A percentile compares a stretch with the other conserved stretches of the same genome.
Conservation (phyloP, 805 yeast genomes). For the Blastobotrys americana region DNA sequence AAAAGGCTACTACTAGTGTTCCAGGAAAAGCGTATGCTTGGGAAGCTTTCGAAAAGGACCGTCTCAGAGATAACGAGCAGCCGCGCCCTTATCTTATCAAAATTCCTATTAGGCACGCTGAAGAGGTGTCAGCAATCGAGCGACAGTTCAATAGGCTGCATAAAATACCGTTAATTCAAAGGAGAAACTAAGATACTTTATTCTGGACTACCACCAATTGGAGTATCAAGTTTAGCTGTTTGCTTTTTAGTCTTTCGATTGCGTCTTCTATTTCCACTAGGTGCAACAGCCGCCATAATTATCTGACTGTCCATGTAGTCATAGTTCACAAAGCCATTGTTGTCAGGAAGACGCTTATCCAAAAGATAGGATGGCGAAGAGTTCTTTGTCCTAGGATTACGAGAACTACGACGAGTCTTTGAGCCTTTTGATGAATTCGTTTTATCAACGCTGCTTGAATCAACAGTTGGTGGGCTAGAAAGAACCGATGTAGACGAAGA, state of each 20-base stretch:
- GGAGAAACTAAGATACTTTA: too few species aligned
- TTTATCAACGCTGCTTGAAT: too few species aligned
- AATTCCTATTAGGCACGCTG: background rate
- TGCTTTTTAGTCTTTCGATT: constrained; percentile 1
- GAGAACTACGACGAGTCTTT: too few species aligned
- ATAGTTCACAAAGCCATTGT: constrained; percentile 17
- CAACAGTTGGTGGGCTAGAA: too few species aligned
- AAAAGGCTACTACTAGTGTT: too few species aligned
- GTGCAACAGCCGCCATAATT: constrained; percentile 18
- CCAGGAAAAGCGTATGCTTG: background rate
- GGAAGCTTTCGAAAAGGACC: background rate
- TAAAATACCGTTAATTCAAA: too few species aligned
- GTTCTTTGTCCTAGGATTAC: background rate
- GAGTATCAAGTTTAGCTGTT: too few species aligned
- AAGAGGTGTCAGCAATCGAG: background rate
- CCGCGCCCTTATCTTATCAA: background rate
- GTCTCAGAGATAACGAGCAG: background rate
- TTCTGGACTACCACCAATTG: too few species aligned
- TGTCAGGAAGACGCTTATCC: constrained; percentile 12
- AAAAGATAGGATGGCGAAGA: constrained; percentile 6
- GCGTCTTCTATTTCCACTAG: constrained; percentile 13
- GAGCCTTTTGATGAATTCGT: too few species aligned
- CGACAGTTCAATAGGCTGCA: too few species aligned
- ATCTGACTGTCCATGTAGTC: constrained; percentile 14
- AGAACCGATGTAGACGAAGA: too few species aligned